Evolutionary conservation across 306 rosid species (phyloP).

Genomic region (Echinosophora koreensis): DNA sequence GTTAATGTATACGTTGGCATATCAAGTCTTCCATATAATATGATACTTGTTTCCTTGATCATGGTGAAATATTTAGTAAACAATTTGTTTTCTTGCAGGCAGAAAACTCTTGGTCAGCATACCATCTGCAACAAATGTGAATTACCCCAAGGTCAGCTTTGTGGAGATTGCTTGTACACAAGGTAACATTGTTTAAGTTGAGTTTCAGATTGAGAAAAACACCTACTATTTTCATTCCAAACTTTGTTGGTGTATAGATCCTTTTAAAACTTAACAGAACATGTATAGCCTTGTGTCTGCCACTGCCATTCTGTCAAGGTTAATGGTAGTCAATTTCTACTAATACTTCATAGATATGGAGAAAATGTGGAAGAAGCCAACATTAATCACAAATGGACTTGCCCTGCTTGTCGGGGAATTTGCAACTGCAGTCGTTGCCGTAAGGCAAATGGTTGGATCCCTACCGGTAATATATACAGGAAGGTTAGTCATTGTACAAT

Average conservation of each 20-base stretch:
- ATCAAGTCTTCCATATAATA: slow-evolving; percentile 3
- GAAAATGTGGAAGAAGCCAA: slow-evolving; percentile 71
- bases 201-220: slow-evolving; percentile 31
- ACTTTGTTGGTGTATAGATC: not conserved
- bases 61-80: slow-evolving; percentile 17
- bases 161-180: slow-evolving; percentile 90
- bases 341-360: slow-evolving; percentile 62
- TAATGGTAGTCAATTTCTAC: slow-evolving; percentile 9
- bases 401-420: slow-evolving; percentile 77
- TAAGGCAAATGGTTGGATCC: slow-evolving; percentile 75
- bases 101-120: slow-evolving; percentile 63
- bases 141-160: slow-evolving; percentile 65
- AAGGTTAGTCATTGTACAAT: slow-evolving; percentile 58
- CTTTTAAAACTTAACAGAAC: slow-evolving; percentile 22
- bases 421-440: slow-evolving; percentile 85
- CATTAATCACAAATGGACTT: slow-evolving; percentile 61
- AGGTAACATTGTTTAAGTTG: slow-evolving; percentile 61
- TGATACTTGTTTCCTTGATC: slow-evolving; percentile 40
- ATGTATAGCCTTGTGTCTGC: slow-evolving; percentile 11
- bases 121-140: slow-evolving; percentile 72
- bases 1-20: slow-evolving; percentile 11
- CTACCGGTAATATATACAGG: slow-evolving; percentile 68
- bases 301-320: slow-evolving; percentile 4
- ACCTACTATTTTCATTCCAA: not conserved
- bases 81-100: slow-evolving; percentile 61